Base-by-base conservation (phyloP, 2,329 filamentous ascomycete species). In the Colletotrichum eremochloae region DNA sequence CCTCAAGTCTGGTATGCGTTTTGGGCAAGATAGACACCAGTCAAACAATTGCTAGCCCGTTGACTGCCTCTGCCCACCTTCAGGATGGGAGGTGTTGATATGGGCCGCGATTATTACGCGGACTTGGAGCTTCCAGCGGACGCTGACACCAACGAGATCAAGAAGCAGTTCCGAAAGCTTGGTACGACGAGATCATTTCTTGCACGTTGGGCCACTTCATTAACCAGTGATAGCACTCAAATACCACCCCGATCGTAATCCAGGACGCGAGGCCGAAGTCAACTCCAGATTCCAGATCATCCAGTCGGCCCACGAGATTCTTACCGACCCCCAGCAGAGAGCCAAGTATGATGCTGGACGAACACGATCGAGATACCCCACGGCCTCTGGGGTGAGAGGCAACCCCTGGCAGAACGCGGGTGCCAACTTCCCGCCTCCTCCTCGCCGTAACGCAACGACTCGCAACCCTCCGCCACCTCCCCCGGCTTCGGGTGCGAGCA, bases 201-300 rank as follows among this genome's bases (percentile, higher is more conserved):
- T 74, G 61, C 68, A 70, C 40, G 72, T 67, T 46, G 18, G 46
- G 7, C 38, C 31, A 9, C 38, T 63, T n/a, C 73, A 57, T 78
- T 81, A 75, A 84, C 75, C 7, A 40, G 31, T 14, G 33, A 5
- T 69, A 94, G 94, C 94, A 60, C 86, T 97, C 58, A 93, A 93
- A 81, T 97, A 93, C 78, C 95, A 97, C 78, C 95, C 95, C 9
- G 95, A 97, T 80, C 92, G 95, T 72, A 97, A 97, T 78, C 94
- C 92, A 14, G 95, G 95, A 63, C 90, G 89, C 78, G 94, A 97
- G 82, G 83, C 89, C 69, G 94, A 96, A 78, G 93, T 92, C 79
- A 94, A 93, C 75, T 87, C 92, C 42, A 93, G 94, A 78, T 97
- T 97, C 78, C 93, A 97, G 80, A 89, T 92, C 62, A 97, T 97